Conservation (phyloP, 2,329 filamentous ascomycete genomes). For the Dactylonectria macrodidyma region DNA sequence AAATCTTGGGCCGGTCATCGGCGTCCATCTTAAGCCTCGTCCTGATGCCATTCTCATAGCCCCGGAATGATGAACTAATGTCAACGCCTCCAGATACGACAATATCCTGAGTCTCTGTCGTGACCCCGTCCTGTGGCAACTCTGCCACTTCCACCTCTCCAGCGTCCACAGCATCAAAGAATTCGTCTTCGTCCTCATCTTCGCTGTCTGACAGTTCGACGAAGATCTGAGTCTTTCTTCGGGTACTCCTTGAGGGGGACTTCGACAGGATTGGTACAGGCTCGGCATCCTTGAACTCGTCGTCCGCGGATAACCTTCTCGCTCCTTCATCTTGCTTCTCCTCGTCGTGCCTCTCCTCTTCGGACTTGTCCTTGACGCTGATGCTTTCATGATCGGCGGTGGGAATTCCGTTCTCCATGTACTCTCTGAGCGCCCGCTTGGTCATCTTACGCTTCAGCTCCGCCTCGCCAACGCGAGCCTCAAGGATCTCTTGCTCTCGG, state of each 20-base stretch:
- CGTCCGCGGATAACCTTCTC: background rate
- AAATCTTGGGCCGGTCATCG: slow-evolving; percentile 94
- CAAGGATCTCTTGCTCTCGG: slow-evolving; percentile 91
- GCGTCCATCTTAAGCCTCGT: slow-evolving; percentile 88
- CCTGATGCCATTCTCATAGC: slow-evolving; percentile 92
- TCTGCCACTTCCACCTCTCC: slow-evolving; percentile 88
- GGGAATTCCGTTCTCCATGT: slow-evolving; percentile 71
- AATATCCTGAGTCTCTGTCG: slow-evolving; percentile 60
- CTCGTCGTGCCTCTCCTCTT: slow-evolving; percentile 32
- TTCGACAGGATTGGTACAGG: slow-evolving; percentile 46
- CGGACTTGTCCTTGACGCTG: slow-evolving; percentile 31
- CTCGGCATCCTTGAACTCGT: slow-evolving; percentile 44
- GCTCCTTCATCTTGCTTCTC: slow-evolving; percentile 21
- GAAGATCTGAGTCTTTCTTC: slow-evolving; percentile 76
- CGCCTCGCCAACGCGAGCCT: slow-evolving; percentile 88
- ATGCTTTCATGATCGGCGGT: slow-evolving; percentile 51
- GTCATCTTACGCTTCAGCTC: slow-evolving; percentile 92
- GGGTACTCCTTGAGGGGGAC: slow-evolving; percentile 58
- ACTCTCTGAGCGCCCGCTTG: slow-evolving; percentile 90
- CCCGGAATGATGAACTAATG: slow-evolving; percentile 84
- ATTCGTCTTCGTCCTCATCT: slow-evolving; percentile 89
- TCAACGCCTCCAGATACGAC: slow-evolving; percentile 66
- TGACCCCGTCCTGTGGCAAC: slow-evolving; percentile 68
- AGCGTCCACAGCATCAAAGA: slow-evolving; percentile 96
- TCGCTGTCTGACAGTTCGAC: slow-evolving; percentile 85